Evolutionary conservation across 306 rosid genomes (phyloP), one percentile per base, ranked within the genome.

Genomic region (Betula pendula): DNA sequence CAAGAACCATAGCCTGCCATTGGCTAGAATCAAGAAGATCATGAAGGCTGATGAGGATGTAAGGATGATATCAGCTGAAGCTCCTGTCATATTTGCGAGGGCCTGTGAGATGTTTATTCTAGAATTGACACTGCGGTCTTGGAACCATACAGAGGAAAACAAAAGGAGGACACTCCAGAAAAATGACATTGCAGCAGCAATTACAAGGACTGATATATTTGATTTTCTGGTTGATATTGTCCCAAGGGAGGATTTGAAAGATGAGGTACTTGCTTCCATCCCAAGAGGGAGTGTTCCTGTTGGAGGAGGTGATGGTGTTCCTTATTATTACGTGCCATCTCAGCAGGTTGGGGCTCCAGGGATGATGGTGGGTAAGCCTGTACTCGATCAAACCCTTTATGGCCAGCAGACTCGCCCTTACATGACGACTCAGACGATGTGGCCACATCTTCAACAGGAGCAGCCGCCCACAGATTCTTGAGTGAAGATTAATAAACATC

Each of bases 61-160:
- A 67, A 80, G 75, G 73, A 83, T 83, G 90, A 77, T 90, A 74
- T 82, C 96, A 4, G 96, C 86, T 0, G 96, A 87, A 70, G 86
- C 90, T 14, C 93, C 91, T 0, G 85, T 85, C 24, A 49, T 90
- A 58, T 82, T 90, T 40, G 86, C 93, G 17, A 81, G 90, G 89
- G 96, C 96, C 11, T 88, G 88, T 52, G 96, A 90, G 77, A 83
- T 90, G 89, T 90, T 90, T 78, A 88, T 88, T 47, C 82, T 80
- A 50, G 96, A 90, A 85, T 75, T 90, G 10, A 85, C 92, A 24
- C 83, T 82, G 71, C 85, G 89, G 58, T 82, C 92, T 0, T 90
- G 92, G 96, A 79, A 66, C 65, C 86, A 84, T 73, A 80, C 96
- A 0, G 91, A 88, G 73, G 81, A 85, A 76, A 86, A 86, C 90